Base-by-base conservation (phyloP, 2,329 filamentous ascomycete species). In the Meredithiella fracta region DNA sequence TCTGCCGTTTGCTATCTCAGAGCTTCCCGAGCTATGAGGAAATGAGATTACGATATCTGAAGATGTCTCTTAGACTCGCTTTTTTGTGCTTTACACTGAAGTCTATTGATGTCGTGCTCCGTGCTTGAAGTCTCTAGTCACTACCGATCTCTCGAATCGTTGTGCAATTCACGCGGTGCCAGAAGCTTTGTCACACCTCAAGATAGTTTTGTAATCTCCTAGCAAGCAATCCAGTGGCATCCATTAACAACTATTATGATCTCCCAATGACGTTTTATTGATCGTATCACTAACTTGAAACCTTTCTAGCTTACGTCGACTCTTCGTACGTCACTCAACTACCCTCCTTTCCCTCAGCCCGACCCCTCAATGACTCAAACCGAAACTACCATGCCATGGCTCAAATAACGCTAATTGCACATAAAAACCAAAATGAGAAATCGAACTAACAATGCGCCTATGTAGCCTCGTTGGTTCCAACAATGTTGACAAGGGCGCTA, bases 401-500 rank as follows among this genome's bases (percentile, higher is more conserved):
- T n/a, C 3, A 9, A 5, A 25, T 20, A 23, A 20, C 20, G 51
- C 20, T 44, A 22, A 55, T 47, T 38, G 20, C 47, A 15, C 40
- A 23, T 31, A n/a, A 22, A 25, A 17, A 17, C 29, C n/a, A 49
- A n/a, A 51, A 9, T 47, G 23, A 37, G 25, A 49, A 25, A n/a
- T 17, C 5, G 51, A 38, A 54, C 44, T 63, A 61, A 54, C 23
- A 54, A 42, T 29, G 51, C 44, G 31, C 37, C 17, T 56, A 62
- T 62, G 60, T 63, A 94, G 88, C 78, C 80, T 95, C 65, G 78
- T 94, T 66, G 83, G 77, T 72, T 82, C 77, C 64, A 82, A 82
- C 65, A 83, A 90, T 68, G 71, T 94, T 66, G 84, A 92, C 73
- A 83, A 88, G 73, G 89, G 78, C 64, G 85, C 86, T 67, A 89